Percentiles rank a stretch among this genome's conserved stretches.
Evolutionary conservation across 2,329 filamentous ascomycete species (phyloP).

Genomic region (Elsinoe perseae): DNA sequence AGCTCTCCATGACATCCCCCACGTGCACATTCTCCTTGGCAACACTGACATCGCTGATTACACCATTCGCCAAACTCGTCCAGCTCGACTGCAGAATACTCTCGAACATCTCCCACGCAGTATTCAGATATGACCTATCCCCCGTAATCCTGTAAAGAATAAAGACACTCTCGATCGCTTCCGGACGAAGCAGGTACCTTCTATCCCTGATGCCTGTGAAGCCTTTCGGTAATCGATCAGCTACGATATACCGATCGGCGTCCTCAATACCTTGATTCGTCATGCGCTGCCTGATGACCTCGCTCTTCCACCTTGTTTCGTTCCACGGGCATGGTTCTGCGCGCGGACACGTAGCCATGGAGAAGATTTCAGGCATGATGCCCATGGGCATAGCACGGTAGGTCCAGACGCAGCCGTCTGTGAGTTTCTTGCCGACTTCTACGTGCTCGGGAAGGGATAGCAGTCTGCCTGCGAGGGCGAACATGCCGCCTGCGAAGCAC

Average conservation of each 20-base stretch:
- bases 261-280: slow-evolving; percentile 17
- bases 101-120: slow-evolving; percentile 46
- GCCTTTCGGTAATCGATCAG: slow-evolving; percentile 36
- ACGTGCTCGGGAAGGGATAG: slow-evolving; percentile 50
- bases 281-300: slow-evolving; percentile 24
- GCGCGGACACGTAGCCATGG: slow-evolving; percentile 43
- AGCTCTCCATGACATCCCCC: slow-evolving; percentile 42
- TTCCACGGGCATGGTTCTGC: slow-evolving; percentile 45
- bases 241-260: slow-evolving; percentile 30
- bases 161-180: slow-evolving; percentile 56
- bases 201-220: slow-evolving; percentile 39
- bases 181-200: slow-evolving; percentile 44
- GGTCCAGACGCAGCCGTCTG: slow-evolving; percentile 56
- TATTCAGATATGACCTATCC: slow-evolving; percentile 39
- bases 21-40: slow-evolving; percentile 31
- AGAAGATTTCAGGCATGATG: slow-evolving; percentile 55
- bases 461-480: slow-evolving; percentile 51
- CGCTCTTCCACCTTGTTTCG: slow-evolving; percentile 43
- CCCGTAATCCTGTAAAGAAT: slow-evolving; percentile 54
- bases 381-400: slow-evolving; percentile 50
- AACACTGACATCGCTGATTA: slow-evolving; percentile 36
- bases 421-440: slow-evolving; percentile 49
- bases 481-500: slow-evolving; percentile 57
- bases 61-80: slow-evolving; percentile 41
- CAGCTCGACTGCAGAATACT: slow-evolving; percentile 37